Evolutionary conservation across 2,329 filamentous ascomycete genomes (phyloP).

Genomic region (Venturia effusa): DNA sequence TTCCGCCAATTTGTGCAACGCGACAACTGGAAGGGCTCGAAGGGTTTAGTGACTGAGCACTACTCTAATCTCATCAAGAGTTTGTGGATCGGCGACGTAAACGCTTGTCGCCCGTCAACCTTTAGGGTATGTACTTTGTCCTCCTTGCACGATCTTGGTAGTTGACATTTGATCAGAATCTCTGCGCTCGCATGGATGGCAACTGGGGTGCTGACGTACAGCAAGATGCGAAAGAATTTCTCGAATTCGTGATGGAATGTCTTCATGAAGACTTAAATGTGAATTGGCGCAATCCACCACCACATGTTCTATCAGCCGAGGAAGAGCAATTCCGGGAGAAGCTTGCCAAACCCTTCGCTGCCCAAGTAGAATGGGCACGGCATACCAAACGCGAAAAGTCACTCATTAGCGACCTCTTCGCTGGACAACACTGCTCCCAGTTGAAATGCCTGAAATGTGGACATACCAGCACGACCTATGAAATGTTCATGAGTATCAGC

Average conservation of each 20-base stretch:
- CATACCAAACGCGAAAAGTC: slow-evolving; percentile 61
- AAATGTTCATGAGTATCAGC: slow-evolving; percentile 60
- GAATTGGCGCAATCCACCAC: slow-evolving; percentile 47
- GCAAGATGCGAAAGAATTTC: slow-evolving; percentile 87
- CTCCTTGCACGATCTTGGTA: not conserved
- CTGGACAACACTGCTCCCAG: slow-evolving; percentile 55
- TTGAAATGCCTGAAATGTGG: slow-evolving; percentile 51
- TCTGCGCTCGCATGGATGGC: slow-evolving; percentile 52
- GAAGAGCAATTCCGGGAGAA: slow-evolving; percentile 52
- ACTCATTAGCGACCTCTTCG: slow-evolving; percentile 71
- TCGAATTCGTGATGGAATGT: slow-evolving; percentile 69
- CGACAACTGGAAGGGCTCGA: slow-evolving; percentile 54
- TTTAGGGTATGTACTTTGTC: slow-evolving; percentile 29
- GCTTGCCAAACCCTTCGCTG: slow-evolving; percentile 52
- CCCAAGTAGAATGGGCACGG: slow-evolving; percentile 61
- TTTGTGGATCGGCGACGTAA: slow-evolving; percentile 49
- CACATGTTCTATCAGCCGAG: slow-evolving; percentile 46
- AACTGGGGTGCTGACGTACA: slow-evolving; percentile 66
- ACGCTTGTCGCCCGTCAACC: slow-evolving; percentile 34
- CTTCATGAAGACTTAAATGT: slow-evolving; percentile 80
- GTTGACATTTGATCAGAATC: slow-evolving; percentile 30
- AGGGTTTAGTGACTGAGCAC: slow-evolving; percentile 50
- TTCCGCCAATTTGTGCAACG: slow-evolving; percentile 48
- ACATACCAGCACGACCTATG: slow-evolving; percentile 55
- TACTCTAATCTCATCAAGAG: slow-evolving; percentile 51